A percentile compares a stretch with the other conserved stretches of the same genome.
Evolutionary conservation across 257 asterid genomes (phyloP).

Genomic region (Salvia miltiorrhiza): DNA sequence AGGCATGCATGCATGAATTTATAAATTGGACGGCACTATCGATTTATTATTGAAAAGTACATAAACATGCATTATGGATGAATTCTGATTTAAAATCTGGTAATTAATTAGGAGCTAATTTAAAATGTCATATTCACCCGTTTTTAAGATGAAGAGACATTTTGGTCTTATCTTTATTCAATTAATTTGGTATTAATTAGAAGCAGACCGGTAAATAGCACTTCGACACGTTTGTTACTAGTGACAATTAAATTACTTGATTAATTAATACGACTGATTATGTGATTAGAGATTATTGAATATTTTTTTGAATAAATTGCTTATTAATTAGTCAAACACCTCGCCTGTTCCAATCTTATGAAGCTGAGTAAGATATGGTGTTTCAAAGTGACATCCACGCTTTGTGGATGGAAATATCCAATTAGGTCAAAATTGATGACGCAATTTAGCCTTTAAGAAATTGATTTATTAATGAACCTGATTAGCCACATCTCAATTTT

Average conservation of each 20-base stretch:
- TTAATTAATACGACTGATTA: not conserved
- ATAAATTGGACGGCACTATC: too few relatives aligned
- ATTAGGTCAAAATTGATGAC: not conserved
- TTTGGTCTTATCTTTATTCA: not conserved
- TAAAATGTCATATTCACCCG: not conserved
- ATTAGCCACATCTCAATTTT: not conserved
- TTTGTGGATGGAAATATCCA: not conserved
- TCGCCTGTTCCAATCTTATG: not conserved
- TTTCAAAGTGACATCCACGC: too few relatives aligned
- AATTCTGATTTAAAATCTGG: too few relatives aligned
- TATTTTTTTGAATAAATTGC: not conserved
- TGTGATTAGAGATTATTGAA: not conserved
- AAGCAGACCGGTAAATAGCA: constrained; percentile 16
- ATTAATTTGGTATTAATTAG: not conserved
- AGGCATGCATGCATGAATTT: too few relatives aligned
- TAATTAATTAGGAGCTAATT: too few relatives aligned
- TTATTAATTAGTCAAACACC: not conserved
- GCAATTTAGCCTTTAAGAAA: too few relatives aligned
- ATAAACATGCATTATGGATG: not conserved
- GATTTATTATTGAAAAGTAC: not conserved
- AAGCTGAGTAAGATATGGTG: too few relatives aligned
- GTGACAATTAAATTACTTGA: not conserved
- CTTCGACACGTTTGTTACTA: constrained; percentile 6
- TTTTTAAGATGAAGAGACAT: constrained; percentile 1
- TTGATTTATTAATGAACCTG: not conserved